Evolutionary conservation across 2,329 filamentous ascomycete species (phyloP).

Genomic region (Beauveria pseudobassiana): DNA sequence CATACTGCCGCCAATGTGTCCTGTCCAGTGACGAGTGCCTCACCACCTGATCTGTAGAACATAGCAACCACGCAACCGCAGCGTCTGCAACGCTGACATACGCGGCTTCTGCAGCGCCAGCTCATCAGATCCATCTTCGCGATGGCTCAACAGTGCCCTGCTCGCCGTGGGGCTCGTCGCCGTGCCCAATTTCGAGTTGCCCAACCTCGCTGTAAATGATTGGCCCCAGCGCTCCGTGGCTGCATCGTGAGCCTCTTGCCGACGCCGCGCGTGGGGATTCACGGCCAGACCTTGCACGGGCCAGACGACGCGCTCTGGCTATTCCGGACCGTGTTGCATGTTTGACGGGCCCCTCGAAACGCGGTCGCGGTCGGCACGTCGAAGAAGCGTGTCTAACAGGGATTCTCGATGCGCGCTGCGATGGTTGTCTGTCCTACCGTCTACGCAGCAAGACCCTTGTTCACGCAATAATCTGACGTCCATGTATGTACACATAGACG

Average conservation of each 20-base stretch:
- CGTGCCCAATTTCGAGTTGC: constrained; percentile 2
- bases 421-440: neutral
- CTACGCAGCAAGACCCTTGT: constrained; percentile 1
- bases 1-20: neutral
- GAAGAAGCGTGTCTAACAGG: neutral
- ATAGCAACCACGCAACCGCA: neutral
- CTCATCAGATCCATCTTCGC: neutral
- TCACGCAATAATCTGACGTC: neutral
- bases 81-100: neutral
- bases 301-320: constrained; percentile 1
- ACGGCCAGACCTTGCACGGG: neutral
- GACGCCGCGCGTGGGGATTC: neutral
- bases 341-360: neutral
- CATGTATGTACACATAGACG: neutral
- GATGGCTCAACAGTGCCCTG: neutral
- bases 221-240: constrained; percentile 12
- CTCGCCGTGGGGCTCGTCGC: neutral
- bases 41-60: neutral
- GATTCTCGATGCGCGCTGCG: constrained; percentile 1
- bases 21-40: neutral
- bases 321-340: neutral
- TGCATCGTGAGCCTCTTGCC: neutral
- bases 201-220: constrained; percentile 8
- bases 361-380: constrained; percentile 7
- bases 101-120: neutral